These are phyloP conservation scores for Trypanosoma conorhini DNA, from an alignment of 208 protist species.

Conservation along the genomic window DNA sequence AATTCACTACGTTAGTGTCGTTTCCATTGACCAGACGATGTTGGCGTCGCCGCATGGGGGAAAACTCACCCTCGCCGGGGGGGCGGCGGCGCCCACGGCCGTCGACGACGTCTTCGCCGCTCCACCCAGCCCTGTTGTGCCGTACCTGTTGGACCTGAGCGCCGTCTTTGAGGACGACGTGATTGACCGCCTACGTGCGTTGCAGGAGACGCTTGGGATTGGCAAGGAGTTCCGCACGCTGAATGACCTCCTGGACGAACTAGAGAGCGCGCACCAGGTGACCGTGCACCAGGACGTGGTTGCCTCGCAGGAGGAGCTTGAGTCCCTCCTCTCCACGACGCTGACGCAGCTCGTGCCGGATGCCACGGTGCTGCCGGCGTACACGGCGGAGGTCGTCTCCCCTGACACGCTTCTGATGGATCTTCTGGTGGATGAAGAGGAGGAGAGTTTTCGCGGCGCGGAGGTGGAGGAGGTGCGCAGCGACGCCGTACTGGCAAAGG, in stretches of 20 bases:
- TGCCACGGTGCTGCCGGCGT: constrained; percentile 72
- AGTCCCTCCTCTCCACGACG: constrained; percentile 78
- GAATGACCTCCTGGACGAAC: constrained; percentile 67
- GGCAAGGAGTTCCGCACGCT: constrained; percentile 72
- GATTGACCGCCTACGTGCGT: constrained; percentile 60
- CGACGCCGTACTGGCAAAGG: constrained; percentile 41
- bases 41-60: not conserved
- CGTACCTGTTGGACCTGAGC: constrained; percentile 74
- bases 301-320: constrained; percentile 67
- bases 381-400: constrained; percentile 60
- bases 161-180: constrained; percentile 72
- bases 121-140: constrained; percentile 35
- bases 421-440: constrained; percentile 39
- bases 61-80: not conserved
- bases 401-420: constrained; percentile 69
- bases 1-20: constrained; percentile 75
- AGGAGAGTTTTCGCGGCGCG: constrained; percentile 29
- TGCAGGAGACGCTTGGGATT: constrained; percentile 67
- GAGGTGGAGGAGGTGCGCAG: constrained; percentile 59
- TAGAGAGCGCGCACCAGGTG: constrained; percentile 53
- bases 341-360: constrained; percentile 84
- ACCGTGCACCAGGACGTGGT: constrained; percentile 74
- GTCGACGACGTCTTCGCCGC: constrained; percentile 24
- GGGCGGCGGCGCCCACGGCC: not conserved
- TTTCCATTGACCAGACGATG: constrained; percentile 60